These are phyloP conservation scores for Mycena olivaceomarginata DNA, from an alignment of 768 basidiomycete species.

Conservation along the genomic window DNA sequence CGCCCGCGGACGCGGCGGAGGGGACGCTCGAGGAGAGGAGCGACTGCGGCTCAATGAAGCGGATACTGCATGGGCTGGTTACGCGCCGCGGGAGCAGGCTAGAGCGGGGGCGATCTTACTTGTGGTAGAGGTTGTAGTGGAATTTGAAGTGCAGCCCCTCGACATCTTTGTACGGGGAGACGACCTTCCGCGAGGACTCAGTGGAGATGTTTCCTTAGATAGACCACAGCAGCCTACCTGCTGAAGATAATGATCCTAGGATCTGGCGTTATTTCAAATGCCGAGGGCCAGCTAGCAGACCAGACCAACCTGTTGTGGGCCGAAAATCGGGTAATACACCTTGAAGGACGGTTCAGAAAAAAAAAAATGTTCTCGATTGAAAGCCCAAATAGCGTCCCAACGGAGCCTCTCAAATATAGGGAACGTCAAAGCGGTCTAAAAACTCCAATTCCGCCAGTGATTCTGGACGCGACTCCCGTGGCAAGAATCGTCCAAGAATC, in stretches of 20 bases:
- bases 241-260: conserved; percentile 96
- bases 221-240: conserved; percentile 71
- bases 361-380: background rate
- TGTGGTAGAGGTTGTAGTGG: conserved; percentile 95
- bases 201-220: conserved; percentile 14
- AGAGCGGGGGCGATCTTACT: conserved; percentile 68
- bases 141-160: conserved; percentile 98
- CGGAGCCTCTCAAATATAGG: too few relatives aligned
- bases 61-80: conserved; percentile 77
- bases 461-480: too few relatives aligned
- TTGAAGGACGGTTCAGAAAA: conserved; percentile 50
- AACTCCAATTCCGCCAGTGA: too few relatives aligned
- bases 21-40: conserved; percentile 71
- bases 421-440: too few relatives aligned
- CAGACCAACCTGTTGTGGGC: conserved; percentile 84
- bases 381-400: background rate
- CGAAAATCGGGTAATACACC: conserved; percentile 99
- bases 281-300: conserved; percentile 17
- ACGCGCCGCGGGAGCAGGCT: background rate
- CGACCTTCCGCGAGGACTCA: conserved; percentile 72
- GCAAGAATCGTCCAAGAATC: too few relatives aligned
- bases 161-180: conserved; percentile 97
- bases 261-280: conserved; percentile 16
- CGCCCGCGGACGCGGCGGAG: conserved; percentile 55
- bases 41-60: conserved; percentile 89